Conservation (phyloP, 148 eudicot species). For the Chenopodium berlandieri region DNA sequence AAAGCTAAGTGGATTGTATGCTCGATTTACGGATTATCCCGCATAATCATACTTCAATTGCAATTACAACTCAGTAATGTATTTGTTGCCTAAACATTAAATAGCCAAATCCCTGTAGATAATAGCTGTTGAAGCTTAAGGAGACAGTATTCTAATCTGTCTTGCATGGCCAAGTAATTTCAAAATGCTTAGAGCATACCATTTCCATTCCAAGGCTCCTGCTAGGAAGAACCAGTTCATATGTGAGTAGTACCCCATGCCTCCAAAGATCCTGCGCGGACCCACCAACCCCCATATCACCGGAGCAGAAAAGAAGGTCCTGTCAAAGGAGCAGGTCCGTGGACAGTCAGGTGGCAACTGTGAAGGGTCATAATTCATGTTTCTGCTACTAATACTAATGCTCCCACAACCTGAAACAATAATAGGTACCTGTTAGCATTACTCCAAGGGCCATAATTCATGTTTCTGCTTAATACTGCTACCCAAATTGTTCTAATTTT, state of each 20-base stretch:
- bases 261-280: constrained; percentile 83
- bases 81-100: background rate
- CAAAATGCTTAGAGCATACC: no score
- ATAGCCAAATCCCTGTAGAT: no score
- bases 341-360: constrained; percentile 65
- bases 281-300: constrained; percentile 93
- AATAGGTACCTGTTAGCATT: background rate
- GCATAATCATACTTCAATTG: background rate
- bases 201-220: constrained; percentile 44
- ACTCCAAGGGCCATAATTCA: background rate
- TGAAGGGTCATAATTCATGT: constrained; percentile 43
- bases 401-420: constrained; percentile 47
- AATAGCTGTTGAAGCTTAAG: no score
- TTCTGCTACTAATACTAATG: constrained; percentile 57
- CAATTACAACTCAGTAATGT: background rate
- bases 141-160: no score
- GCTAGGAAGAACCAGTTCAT: constrained; percentile 79
- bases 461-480: background rate
- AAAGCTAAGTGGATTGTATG: background rate
- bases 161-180: no score
- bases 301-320: constrained; percentile 74
- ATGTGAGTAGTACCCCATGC: constrained; percentile 69
- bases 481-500: background rate
- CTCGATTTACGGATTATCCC: no score
- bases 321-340: constrained; percentile 83